Evolutionary conservation across 805 yeast genomes (phyloP), one percentile per base, ranked within the genome.

Genomic region (Pichia ethanolica): DNA sequence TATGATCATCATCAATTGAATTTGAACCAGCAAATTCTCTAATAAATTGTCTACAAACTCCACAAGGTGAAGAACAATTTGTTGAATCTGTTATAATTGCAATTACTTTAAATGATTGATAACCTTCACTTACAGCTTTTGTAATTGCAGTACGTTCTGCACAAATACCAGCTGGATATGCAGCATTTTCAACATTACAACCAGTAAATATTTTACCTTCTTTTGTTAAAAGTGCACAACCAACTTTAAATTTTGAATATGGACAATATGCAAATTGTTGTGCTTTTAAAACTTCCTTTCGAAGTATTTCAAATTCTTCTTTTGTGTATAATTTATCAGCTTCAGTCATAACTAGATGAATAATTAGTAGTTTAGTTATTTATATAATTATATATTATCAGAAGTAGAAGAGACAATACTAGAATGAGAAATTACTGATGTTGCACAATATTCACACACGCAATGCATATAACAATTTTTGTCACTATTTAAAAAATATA

Each of bases 171-270:
- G 80, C 90, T 1, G 79, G 95, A 61, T 86, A 90, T 44, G 93
- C 81, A 3, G 97, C 98, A 63, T 91, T 93, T 63, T 91, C 99
- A 30, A 93, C 81, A 57, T 91, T 91, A 39, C 95, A 95, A 5
- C 98, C 99, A 11, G 67, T 60, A 27, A 83, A 67, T 40, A 62
- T 71, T 20, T 68, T 68, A 3, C 79, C 85, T 8, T 69, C 61
- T 0, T 61, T 64, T 1, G 88, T 72, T 27, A 87, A 60, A 1
- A 91, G 58, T 4, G 83, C 78, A 47, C 95, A 87, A 0, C 98
- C 98, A 2, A 91, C 99, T 45, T 88, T 64, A 65, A 85, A 85
- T 42, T 81, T 79, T 35, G 90, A 85, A 65, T 85, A 86, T 3
- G 90, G 90, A 34, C 82, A 72, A 62, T 85, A 84, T 2, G 86